Base-by-base conservation (phyloP, 2,329 filamentous ascomycete species). In the Cryphonectria radicalis region DNA sequence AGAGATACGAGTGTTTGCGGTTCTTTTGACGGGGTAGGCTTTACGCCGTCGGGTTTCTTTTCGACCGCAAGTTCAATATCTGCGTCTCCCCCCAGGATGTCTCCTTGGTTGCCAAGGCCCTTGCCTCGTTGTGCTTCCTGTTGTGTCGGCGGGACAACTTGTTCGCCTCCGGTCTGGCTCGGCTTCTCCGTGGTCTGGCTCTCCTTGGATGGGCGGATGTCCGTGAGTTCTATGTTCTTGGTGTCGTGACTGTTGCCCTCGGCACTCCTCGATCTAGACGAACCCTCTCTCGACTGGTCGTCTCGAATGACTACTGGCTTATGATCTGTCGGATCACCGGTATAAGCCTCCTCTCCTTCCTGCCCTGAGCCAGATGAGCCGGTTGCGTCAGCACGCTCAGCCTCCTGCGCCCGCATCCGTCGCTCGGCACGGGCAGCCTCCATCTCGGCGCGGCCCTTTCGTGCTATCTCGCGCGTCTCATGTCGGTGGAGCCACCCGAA, bases 401-500 rank as follows among this genome's bases (percentile, higher is more conserved):
- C 72, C 69, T 80, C 80, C 74, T 80, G 77, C 68, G 79, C 81
- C 75, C 77, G 77, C n/a, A 76, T 73, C 11, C 76, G 77, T 67
- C 80, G 80, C 70, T 85, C 80, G 3, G 80, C 80, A 63, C 81
- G 80, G 37, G 83, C 81, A 13, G 77, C 75, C 74, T 86, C 83
- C 37, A 87, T 76, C 53, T 87, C 85, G 37, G 81, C 75, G 32
- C 87, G 84, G 2, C 89, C 89, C 62, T 84, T 84, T 2, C 82
- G 83, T 2, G 91, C 89, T 59, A 92, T 90, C 22, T 86, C 81
- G 0, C 91, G 87, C 0, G 91, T 92, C 73, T 91, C 86, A 4
- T 89, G 77, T 3, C 91, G 85, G 76, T 90, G 82, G 1, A 83
- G 75, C 91, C 91, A 93, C 0, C 91, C 92, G 72, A 85, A 89